Evolutionary conservation across 352 stramenopile genomes (phyloP).

Genomic region (Globisporangium spiculum): DNA sequence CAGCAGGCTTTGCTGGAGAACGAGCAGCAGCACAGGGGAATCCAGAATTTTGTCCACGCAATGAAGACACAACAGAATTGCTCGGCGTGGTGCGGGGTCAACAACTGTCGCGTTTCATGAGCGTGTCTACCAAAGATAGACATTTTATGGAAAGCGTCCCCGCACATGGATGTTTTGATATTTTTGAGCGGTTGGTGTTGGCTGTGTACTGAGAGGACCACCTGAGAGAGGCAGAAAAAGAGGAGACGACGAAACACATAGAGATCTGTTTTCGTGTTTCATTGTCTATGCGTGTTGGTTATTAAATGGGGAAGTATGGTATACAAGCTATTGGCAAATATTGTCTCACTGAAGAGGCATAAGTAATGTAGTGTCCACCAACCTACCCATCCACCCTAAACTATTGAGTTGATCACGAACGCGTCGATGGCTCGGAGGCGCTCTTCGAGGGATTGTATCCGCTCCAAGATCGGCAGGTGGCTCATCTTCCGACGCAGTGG

Average conservation of each 20-base stretch:
- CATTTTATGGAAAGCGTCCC: not conserved
- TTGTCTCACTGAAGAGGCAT: not conserved
- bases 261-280: not conserved
- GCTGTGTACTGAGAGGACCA: not conserved
- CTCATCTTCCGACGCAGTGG: conserved; percentile 42
- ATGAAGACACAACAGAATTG: conserved; percentile 25
- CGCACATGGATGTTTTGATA: not conserved
- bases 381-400: conserved; percentile 1
- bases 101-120: conserved; percentile 12
- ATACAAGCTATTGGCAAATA: conserved; percentile 6
- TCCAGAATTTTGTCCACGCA: conserved; percentile 7
- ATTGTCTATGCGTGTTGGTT: not conserved
- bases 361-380: not conserved
- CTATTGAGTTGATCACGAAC: conserved; percentile 22
- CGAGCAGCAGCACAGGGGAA: conserved; percentile 20
- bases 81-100: conserved; percentile 19
- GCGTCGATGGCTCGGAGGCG: conserved; percentile 45
- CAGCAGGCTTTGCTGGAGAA: conserved; percentile 19
- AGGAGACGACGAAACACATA: not conserved
- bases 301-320: conserved; percentile 6
- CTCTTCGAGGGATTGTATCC: conserved; percentile 29
- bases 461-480: conserved; percentile 40
- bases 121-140: not conserved
- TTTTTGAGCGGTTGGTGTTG: not conserved
- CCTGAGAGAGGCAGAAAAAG: not conserved